These are phyloP conservation scores for Apiospora arundinis DNA, from an alignment of 2,329 filamentous ascomycete species.

Conservation along the genomic window DNA sequence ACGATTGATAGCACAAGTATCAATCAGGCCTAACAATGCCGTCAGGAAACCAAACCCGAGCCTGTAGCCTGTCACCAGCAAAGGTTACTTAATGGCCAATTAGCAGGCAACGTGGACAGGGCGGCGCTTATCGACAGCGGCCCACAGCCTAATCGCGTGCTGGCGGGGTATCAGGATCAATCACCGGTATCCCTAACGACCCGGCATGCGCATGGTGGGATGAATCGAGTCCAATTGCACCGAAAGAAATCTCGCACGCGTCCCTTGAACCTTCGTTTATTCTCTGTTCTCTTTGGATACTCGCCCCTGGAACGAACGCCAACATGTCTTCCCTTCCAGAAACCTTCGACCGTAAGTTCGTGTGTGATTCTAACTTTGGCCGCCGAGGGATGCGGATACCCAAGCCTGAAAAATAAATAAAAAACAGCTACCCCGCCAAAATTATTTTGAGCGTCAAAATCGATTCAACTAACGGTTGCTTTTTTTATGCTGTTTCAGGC, in stretches of 20 bases:
- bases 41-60: background rate
- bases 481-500: slow-evolving; percentile 47
- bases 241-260: background rate
- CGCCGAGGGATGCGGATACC: background rate
- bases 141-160: slow-evolving; percentile 9
- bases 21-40: background rate
- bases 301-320: slow-evolving; percentile 19
- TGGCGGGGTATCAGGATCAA: background rate
- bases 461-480: slow-evolving; percentile 16
- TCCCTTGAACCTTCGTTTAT: background rate
- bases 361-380: background rate
- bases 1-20: background rate
- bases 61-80: background rate
- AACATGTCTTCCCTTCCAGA: slow-evolving; percentile 63
- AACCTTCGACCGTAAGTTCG: slow-evolving; percentile 62
- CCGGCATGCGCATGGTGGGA: background rate
- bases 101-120: background rate
- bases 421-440: slow-evolving; percentile 20
- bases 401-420: slow-evolving; percentile 23
- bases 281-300: background rate
- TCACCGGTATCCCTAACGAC: background rate
- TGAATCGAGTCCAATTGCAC: background rate
- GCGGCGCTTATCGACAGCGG: background rate
- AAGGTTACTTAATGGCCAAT: background rate
- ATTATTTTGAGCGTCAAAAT: slow-evolving; percentile 25